Evolutionary conservation across 2,329 filamentous ascomycete species (phyloP).

Genomic region (Beauveria asiatica): DNA sequence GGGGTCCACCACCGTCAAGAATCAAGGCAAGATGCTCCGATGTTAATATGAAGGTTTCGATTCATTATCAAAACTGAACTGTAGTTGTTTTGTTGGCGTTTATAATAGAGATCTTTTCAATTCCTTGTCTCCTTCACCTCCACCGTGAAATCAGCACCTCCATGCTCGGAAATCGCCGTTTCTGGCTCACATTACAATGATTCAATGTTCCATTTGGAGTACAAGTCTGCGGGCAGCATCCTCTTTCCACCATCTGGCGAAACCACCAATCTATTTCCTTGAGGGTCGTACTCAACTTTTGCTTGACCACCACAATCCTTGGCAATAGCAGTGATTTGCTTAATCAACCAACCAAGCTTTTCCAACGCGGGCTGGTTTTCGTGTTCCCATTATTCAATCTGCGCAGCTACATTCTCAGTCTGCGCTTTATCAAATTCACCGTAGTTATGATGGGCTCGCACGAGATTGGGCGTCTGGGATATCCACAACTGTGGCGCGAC

Average conservation of each 20-base stretch:
- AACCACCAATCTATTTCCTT: neutral
- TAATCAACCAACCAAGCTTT: neutral
- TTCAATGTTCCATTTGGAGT: neutral
- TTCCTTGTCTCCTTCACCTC: too few relatives aligned
- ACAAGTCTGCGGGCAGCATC: neutral
- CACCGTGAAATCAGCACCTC: too few relatives aligned
- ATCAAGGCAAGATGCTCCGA: too few relatives aligned
- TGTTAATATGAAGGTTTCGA: too few relatives aligned
- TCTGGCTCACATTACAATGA: too few relatives aligned
- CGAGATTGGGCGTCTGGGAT: conserved; percentile 38
- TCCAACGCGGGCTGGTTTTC: conserved; percentile 22
- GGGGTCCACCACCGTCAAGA: neutral
- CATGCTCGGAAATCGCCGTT: too few relatives aligned
- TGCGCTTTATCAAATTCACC: conserved; percentile 26
- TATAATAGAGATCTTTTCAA: too few relatives aligned
- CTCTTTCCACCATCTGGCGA: neutral
- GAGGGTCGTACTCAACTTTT: neutral
- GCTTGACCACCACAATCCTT: neutral
- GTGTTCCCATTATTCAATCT: conserved; percentile 28
- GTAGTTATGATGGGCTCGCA: conserved; percentile 32
- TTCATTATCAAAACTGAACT: too few relatives aligned
- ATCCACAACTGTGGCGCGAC: conserved; percentile 35
- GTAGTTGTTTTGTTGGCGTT: too few relatives aligned
- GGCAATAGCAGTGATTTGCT: neutral
- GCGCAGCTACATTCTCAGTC: conserved; percentile 27